These are phyloP conservation scores for Umbelopsis sp. DNA, from an alignment of 192 early-diverging fungal genomes.

Conservation along the genomic window DNA sequence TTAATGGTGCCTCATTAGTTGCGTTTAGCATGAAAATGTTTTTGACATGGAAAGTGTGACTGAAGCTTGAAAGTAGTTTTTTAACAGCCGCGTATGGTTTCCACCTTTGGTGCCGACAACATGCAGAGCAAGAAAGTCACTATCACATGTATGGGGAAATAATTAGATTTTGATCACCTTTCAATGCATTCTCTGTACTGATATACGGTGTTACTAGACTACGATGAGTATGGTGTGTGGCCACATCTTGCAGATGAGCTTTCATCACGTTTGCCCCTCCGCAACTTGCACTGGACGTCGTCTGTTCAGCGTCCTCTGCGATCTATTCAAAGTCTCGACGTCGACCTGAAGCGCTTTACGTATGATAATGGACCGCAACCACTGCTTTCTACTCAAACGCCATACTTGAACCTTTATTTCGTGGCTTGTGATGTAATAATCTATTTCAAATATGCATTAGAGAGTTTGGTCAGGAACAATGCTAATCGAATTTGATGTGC, in stretches of 20 bases:
- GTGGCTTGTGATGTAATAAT: conserved; percentile 72
- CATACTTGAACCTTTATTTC: conserved; percentile 81
- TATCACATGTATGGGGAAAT: conserved; percentile 43
- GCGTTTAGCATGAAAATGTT: conserved; percentile 15
- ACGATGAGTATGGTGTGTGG: conserved; percentile 66
- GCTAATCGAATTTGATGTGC: conserved; percentile 7
- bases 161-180: neutral
- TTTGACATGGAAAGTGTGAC: conserved; percentile 21
- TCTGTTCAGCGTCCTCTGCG: conserved; percentile 64
- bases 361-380: conserved; percentile 43
- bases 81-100: neutral
- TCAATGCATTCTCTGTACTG: neutral
- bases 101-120: neutral
- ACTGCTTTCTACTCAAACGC: conserved; percentile 52
- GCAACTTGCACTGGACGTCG: conserved; percentile 80
- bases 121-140: conserved; percentile 42
- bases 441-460: neutral
- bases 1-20: conserved; percentile 12
- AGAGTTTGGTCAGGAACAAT: neutral
- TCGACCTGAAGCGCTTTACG: conserved; percentile 59
- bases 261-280: conserved; percentile 70
- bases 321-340: conserved; percentile 62
- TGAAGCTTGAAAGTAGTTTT: neutral
- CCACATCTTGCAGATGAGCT: conserved; percentile 67
- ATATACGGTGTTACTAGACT: conserved; percentile 38